Percentiles rank a stretch among this genome's conserved stretches.
Evolutionary conservation across 228 moss, liverwort and hornwort species (phyloP).

Genomic region (Sphagnum magellanicum): DNA sequence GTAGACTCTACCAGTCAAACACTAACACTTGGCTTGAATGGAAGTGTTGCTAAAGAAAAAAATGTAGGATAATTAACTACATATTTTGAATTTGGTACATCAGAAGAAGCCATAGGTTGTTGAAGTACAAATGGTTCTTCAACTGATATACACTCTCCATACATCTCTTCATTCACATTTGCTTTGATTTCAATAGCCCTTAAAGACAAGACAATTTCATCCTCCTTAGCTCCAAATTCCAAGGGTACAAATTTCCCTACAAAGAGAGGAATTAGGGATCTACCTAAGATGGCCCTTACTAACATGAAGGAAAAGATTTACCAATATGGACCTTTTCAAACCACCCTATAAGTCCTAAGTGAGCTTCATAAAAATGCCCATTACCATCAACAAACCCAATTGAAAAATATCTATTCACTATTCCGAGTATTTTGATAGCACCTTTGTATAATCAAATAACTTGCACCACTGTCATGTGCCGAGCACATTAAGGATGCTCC

Average conservation of each 20-base stretch:
- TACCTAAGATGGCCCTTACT: no score
- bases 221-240: no score
- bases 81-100: conserved; percentile 6
- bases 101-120: background rate
- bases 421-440: conserved; percentile 34
- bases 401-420: conserved; percentile 25
- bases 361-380: conserved; percentile 44
- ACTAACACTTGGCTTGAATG: conserved; percentile 38
- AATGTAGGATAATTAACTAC: conserved; percentile 22
- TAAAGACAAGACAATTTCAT: no score
- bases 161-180: background rate
- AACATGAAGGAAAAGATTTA: background rate
- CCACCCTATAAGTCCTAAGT: conserved; percentile 47
- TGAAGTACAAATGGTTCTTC: background rate
- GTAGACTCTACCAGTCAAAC: conserved; percentile 8
- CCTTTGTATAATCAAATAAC: conserved; percentile 32
- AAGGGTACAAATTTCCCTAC: no score
- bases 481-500: conserved; percentile 23
- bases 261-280: no score
- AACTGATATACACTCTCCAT: background rate
- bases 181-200: background rate
- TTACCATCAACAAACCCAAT: conserved; percentile 42
- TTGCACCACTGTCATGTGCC: conserved; percentile 40
- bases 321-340: conserved; percentile 53
- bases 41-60: conserved; percentile 47